phyloP scores from a whole-genome alignment of 176 grass and related monocot species.

The Bolboschoenus planiculmis region DNA sequence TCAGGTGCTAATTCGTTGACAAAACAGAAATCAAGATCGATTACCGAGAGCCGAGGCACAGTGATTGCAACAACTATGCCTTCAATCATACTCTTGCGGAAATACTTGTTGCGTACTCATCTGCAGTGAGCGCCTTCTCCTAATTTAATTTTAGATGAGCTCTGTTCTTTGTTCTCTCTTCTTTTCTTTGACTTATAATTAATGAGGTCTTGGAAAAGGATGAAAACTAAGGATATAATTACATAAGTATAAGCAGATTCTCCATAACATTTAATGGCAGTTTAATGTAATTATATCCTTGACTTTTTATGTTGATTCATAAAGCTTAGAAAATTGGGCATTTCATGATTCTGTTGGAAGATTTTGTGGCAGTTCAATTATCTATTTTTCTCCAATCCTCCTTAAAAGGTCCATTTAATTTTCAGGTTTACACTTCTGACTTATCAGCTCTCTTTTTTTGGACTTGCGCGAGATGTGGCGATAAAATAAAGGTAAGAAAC shows the following conservation, averaged over 20 bases:
- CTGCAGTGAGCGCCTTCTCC: constrained; percentile 49
- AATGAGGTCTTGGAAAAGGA: not conserved
- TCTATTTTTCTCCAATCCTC: not conserved
- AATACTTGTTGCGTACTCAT: constrained; percentile 77
- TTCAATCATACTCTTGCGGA: constrained; percentile 68
- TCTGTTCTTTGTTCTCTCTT: constrained; percentile 6
- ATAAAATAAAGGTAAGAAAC: constrained; percentile 56
- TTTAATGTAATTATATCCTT: constrained; percentile 5
- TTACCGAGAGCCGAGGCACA: constrained; percentile 23
- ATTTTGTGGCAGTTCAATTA: not conserved
- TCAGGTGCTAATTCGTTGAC: not conserved
- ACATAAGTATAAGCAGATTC: not conserved
- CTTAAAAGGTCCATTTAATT: constrained; percentile 16
- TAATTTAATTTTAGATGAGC: not conserved
- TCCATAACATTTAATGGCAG: not conserved
- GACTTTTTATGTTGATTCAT: not conserved
- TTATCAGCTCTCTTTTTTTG: constrained; percentile 65
- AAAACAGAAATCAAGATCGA: constrained; percentile 29
- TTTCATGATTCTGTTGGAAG: not conserved
- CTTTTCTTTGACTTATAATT: not conserved
- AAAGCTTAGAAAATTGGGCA: not conserved
- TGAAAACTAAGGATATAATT: not conserved
- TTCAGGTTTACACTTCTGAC: constrained; percentile 87
- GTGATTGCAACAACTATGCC: constrained; percentile 22
- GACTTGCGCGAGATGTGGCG: constrained; percentile 70